Percentiles rank a stretch among this genome's conserved stretches.
Conservation (phyloP, 345 rosid species). For the Garcia nutans region DNA sequence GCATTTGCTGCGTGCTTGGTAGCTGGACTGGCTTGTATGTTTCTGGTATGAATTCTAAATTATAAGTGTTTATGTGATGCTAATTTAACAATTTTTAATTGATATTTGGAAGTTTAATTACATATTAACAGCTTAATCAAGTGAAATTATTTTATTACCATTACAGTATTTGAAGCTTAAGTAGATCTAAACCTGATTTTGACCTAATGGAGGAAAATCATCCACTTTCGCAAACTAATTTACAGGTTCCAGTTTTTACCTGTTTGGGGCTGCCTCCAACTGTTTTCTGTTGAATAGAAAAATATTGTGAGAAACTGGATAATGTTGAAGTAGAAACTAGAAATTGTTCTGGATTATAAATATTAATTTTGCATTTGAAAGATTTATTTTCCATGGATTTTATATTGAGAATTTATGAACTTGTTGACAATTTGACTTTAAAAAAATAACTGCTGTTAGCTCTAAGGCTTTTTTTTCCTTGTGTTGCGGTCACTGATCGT, state of each 20-base stretch:
- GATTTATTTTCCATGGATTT: not conserved
- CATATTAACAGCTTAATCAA: not conserved
- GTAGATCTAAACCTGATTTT: not conserved
- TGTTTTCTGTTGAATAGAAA: not conserved
- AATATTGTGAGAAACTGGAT: not conserved
- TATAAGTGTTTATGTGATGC: not conserved
- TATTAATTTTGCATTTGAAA: not conserved
- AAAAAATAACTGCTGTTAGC: constrained; percentile 1
- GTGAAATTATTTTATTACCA: not conserved
- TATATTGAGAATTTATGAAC: not conserved
- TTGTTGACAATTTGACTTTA: not conserved
- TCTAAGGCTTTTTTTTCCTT: constrained; percentile 9
- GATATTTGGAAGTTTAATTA: not conserved
- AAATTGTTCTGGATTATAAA: not conserved
- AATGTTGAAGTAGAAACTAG: not conserved
- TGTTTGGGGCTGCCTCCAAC: not conserved
- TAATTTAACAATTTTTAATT: not conserved
- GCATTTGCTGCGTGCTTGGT: constrained; percentile 65
- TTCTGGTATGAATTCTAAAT: constrained; percentile 50
- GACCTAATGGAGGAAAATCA: not conserved
- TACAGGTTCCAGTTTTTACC: not conserved
- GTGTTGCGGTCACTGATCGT: constrained; percentile 76
- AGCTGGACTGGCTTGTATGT: constrained; percentile 67
- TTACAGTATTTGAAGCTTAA: too few species aligned
- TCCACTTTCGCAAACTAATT: not conserved